phyloP scores from a whole-genome alignment of 164 flowering plant genomes.

The Aristolochia contorta region DNA sequence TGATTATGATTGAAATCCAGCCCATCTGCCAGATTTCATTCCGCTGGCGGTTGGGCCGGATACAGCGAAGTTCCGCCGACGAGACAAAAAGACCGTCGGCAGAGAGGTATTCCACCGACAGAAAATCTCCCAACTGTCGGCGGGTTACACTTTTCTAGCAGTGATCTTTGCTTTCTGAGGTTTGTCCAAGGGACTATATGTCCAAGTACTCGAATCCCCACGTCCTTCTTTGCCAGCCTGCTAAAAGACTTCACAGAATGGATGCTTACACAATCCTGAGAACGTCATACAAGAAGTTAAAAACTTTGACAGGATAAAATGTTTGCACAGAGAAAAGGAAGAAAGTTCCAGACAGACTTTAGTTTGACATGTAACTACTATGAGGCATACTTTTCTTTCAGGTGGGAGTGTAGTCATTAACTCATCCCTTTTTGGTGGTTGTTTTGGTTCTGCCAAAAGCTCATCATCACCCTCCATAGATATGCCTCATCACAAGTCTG shows the following conservation, averaged over 20 bases:
- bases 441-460: constrained; percentile 55
- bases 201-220: constrained; percentile 92
- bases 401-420: constrained; percentile 98
- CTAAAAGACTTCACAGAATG: constrained; percentile 59
- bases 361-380: not conserved
- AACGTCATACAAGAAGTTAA: constrained; percentile 3
- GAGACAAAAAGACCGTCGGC: too few relatives aligned
- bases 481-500: constrained; percentile 37
- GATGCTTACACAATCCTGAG: constrained; percentile 60
- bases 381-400: constrained; percentile 67
- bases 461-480: constrained; percentile 94
- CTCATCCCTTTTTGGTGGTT: constrained; percentile 66
- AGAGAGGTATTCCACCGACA: too few relatives aligned
- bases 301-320: not conserved
- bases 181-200: constrained; percentile 70
- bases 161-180: constrained; percentile 86
- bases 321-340: not conserved
- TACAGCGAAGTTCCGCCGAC: too few relatives aligned
- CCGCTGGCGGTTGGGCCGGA: too few relatives aligned
- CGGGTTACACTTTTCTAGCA: too few relatives aligned
- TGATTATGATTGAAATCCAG: too few relatives aligned
- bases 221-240: constrained; percentile 68
- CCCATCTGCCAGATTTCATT: too few relatives aligned
- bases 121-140: too few relatives aligned
- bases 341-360: not conserved